Evolutionary conservation across 345 rosid species (phyloP).

Genomic region (Brassica juncea): DNA sequence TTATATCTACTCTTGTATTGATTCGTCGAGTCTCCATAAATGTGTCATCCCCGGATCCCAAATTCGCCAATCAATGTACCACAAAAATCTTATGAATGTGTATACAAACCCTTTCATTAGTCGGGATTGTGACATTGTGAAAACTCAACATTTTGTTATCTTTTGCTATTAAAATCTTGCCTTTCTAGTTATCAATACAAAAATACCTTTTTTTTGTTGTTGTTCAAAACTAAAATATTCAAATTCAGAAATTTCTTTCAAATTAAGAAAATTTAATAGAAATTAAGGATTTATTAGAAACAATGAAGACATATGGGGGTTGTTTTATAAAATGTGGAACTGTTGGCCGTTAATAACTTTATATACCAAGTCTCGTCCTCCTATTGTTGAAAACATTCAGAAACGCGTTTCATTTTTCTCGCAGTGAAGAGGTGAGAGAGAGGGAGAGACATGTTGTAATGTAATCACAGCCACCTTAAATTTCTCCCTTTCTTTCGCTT

Average conservation of each 20-base stretch:
- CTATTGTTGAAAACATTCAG: slow-evolving; percentile 26
- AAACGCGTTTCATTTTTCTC: slow-evolving; percentile 29
- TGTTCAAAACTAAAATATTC: background rate
- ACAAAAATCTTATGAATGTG: too few species aligned
- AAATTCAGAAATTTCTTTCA: background rate
- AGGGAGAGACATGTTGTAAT: slow-evolving; percentile 25
- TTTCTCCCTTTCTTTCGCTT: background rate
- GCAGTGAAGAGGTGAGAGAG: background rate
- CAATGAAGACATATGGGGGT: background rate
- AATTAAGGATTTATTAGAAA: background rate
- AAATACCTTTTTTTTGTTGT: background rate
- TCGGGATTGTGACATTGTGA: too few species aligned
- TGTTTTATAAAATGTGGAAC: background rate
- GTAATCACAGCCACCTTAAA: background rate
- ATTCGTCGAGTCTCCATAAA: too few species aligned
- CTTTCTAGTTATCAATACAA: background rate
- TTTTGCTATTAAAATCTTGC: background rate
- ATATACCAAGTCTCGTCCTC: background rate
- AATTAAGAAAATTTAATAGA: background rate
- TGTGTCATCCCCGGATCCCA: too few species aligned
- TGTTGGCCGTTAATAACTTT: background rate
- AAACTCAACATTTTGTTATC: background rate
- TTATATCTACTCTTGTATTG: too few species aligned
- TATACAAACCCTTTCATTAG: too few species aligned
- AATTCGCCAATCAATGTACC: too few species aligned